A percentile compares a stretch with the other conserved stretches of the same genome.
These are phyloP conservation scores for Astrocystis sublimbata DNA, from an alignment of 495 filamentous ascomycete genomes.

Conservation along the genomic window DNA sequence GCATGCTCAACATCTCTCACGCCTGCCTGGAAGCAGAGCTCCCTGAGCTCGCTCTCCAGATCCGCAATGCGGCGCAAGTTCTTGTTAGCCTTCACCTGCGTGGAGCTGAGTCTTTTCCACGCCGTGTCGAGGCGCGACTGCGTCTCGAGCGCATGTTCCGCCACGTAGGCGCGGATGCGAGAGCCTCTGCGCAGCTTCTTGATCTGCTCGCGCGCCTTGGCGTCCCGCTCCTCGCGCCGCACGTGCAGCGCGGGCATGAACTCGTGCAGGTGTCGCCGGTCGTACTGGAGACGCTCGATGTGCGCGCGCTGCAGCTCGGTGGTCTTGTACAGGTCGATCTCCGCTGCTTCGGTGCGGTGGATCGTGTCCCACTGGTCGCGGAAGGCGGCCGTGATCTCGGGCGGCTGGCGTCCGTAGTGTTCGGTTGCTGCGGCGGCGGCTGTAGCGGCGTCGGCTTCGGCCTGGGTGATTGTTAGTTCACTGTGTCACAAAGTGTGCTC, in stretches of 20 bases:
- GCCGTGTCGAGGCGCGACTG: constrained; percentile 14
- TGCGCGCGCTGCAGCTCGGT: not conserved
- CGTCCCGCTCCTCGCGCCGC: constrained; percentile 13
- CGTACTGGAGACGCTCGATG: not conserved
- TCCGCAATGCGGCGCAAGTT: not conserved
- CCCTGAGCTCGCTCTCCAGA: constrained; percentile 13
- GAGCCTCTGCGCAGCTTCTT: not conserved
- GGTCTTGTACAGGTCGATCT: not conserved
- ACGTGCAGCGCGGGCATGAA: constrained; percentile 12
- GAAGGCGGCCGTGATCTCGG: not conserved
- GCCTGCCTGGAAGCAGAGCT: constrained; percentile 16
- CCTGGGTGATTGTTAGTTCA: not conserved
- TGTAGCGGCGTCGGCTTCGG: constrained; percentile 1
- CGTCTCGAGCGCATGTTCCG: constrained; percentile 11
- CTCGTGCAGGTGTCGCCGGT: not conserved
- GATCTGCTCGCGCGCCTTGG: not conserved
- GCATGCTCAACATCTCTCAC: constrained; percentile 8
- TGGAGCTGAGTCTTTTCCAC: not conserved
- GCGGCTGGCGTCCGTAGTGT: not conserved
- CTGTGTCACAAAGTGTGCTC: too few species aligned
- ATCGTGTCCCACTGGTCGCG: constrained; percentile 1
- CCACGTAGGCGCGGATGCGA: not conserved
- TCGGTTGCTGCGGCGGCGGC: not conserved
- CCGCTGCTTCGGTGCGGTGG: not conserved
- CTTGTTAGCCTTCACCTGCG: not conserved